Conservation (phyloP, 2,329 filamentous ascomycete species). For the Phaeophleospora eucalypticola region DNA sequence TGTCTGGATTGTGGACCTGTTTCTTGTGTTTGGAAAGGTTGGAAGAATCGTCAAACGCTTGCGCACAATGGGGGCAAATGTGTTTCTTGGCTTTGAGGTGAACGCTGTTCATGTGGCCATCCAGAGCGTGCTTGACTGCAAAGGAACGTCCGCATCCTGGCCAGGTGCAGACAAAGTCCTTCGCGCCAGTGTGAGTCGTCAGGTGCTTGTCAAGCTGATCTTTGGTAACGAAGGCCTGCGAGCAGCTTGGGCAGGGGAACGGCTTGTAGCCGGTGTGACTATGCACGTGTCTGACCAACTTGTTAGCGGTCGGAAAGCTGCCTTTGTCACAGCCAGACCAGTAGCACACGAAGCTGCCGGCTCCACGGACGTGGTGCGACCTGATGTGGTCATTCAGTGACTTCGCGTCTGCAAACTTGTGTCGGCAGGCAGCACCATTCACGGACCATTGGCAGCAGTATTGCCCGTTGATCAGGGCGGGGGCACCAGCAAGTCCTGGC, state of each 20-base stretch:
- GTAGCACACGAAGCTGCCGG: constrained; percentile 29
- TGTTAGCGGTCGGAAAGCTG: constrained; percentile 37
- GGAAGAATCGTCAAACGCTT: constrained; percentile 35
- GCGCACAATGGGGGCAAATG: constrained; percentile 30
- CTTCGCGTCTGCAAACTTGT: constrained; percentile 43
- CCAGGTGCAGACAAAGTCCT: constrained; percentile 55
- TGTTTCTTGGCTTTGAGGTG: constrained; percentile 47
- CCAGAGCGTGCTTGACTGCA: constrained; percentile 61
- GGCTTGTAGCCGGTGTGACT: constrained; percentile 56
- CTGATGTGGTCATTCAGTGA: constrained; percentile 56
- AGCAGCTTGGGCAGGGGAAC: constrained; percentile 50
- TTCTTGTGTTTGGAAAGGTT: constrained; percentile 34
- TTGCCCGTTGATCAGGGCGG: constrained; percentile 24
- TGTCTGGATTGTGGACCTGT: constrained; percentile 24
- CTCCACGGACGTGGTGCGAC: constrained; percentile 43
- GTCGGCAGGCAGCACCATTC: constrained; percentile 21
- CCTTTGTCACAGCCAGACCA: constrained; percentile 55
- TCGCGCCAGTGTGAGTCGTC: constrained; percentile 62
- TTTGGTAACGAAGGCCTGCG: constrained; percentile 59
- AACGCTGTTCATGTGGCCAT: constrained; percentile 56
- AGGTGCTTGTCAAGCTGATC: constrained; percentile 65
- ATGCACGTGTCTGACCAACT: constrained; percentile 62
- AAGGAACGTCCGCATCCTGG: constrained; percentile 49
- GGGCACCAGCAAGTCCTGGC: constrained; percentile 25
- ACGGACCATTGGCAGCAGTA: constrained; percentile 29